Conservation (phyloP, 257 asterid genomes). For the Solanum ossicruentum region DNA sequence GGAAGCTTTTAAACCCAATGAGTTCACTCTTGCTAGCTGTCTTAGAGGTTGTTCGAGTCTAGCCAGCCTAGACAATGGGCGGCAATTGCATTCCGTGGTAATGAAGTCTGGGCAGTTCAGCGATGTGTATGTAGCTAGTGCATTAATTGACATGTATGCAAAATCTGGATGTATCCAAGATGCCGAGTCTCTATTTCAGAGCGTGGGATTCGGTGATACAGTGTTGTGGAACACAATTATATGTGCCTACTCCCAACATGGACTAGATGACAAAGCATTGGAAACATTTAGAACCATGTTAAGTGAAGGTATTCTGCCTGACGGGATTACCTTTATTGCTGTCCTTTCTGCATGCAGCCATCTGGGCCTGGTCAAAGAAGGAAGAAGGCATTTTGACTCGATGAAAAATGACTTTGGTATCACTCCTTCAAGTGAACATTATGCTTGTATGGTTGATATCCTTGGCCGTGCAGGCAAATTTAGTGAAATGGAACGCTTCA, state of each 20-base stretch:
- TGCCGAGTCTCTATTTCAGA: conserved; percentile 47
- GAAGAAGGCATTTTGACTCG: conserved; percentile 34
- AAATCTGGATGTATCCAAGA: conserved; percentile 68
- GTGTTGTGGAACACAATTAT: conserved; percentile 84
- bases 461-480: conserved; percentile 73
- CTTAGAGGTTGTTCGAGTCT: conserved; percentile 52
- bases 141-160: conserved; percentile 67
- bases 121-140: conserved; percentile 45
- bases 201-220: conserved; percentile 28
- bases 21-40: conserved; percentile 62
- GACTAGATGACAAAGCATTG: conserved; percentile 56
- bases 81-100: conserved; percentile 51
- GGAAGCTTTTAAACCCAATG: conserved; percentile 51
- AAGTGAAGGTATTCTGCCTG: conserved; percentile 29
- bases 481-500: conserved; percentile 46
- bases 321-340: conserved; percentile 51
- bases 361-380: conserved; percentile 68
- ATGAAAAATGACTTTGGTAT: conserved; percentile 43
- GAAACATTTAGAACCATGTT: conserved; percentile 43
- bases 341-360: conserved; percentile 83
- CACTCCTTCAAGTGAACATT: conserved; percentile 51
- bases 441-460: conserved; percentile 76
- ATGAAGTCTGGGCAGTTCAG: conserved; percentile 40
- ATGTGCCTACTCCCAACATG: conserved; percentile 63
- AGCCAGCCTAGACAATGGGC: conserved; percentile 57